A percentile compares a stretch with the other conserved stretches of the same genome.
These are phyloP conservation scores for Psilocybe azurescens DNA, from an alignment of 768 basidiomycete species.

Conservation along the genomic window DNA sequence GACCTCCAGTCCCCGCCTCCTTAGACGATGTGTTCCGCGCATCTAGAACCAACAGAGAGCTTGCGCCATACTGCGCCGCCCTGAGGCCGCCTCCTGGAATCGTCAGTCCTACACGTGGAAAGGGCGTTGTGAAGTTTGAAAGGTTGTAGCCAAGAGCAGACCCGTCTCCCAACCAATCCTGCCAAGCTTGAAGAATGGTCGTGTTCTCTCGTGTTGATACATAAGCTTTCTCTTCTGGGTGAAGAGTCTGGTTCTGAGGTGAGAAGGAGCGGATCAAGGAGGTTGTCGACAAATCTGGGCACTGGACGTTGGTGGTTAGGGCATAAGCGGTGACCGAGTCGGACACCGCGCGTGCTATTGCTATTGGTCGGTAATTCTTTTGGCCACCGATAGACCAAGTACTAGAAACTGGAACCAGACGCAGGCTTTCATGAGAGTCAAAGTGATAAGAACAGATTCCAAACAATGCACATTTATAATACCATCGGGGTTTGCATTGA, in stretches of 20 bases:
- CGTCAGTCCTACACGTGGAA: conserved; percentile 65
- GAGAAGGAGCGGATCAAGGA: conserved; percentile 58
- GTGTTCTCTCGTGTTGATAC: conserved; percentile 44
- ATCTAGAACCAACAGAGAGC: conserved; percentile 61
- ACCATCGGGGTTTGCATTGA: neutral
- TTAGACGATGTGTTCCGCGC: conserved; percentile 63
- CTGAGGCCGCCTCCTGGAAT: conserved; percentile 76
- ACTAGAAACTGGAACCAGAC: neutral
- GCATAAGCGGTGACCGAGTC: conserved; percentile 49
- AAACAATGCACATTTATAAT: neutral
- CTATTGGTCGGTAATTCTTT: neutral
- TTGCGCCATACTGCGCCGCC: conserved; percentile 70
- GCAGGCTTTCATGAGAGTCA: conserved; percentile 1
- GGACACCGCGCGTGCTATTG: neutral
- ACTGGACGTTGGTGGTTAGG: conserved; percentile 50
- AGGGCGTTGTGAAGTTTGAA: conserved; percentile 40
- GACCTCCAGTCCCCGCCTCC: conserved; percentile 64
- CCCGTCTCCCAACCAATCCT: conserved; percentile 61
- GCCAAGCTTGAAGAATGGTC: conserved; percentile 56
- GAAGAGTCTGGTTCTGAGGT: conserved; percentile 54
- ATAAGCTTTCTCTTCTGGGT: conserved; percentile 54
- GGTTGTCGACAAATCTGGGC: conserved; percentile 52
- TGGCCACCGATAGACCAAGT: neutral
- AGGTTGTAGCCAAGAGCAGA: conserved; percentile 58
- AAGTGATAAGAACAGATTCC: neutral